Base-by-base conservation (phyloP, 441 rosid genomes). In the Syzygium syzygioides region DNA sequence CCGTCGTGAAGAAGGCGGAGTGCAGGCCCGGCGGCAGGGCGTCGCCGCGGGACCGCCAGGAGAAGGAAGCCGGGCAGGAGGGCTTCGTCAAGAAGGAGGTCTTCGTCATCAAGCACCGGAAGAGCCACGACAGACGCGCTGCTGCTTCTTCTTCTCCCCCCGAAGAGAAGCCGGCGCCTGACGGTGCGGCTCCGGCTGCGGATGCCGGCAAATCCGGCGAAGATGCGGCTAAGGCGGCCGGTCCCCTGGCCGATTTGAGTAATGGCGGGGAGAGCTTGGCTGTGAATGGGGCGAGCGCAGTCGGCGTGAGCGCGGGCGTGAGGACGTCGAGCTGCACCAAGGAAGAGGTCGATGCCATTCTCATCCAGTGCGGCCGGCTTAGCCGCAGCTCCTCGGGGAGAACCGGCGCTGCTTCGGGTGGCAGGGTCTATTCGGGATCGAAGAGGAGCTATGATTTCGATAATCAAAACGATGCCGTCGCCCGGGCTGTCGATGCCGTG, bases 381-480 rank as follows among this genome's bases (percentile, higher is more conserved):
- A 96, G 99, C 90, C 88, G 89, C 56, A 90, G 91, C 62, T 87
- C 91, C 25, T 90, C 91, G 5, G 91, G 76, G 53, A 87, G 93
- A 14, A 80, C 88, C 5, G 91, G 92, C 89, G 85, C 87, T 1
- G 88, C 93, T 26, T 88, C 93, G 2, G 93, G 94, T 8, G 91
- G 94, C 13, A 93, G 94, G 18, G 95, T 94, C 89, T 95, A 95
- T 89, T 94, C 96, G 2, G 99, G 98, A 2, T 96, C 97, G 4
- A 97, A 97, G 89, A 93, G 99, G 86, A 97, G 99, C 87, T 97
- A 91, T 83, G 99, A 97, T 68, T 94, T 96, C 23, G 99, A 97
- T 89, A 90, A 93, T 55, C 86, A 91, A 55, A 91, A 90, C 48
- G 88, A 89, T 23, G 92, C 86, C 14, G 86, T 25, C 56, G 91